These are phyloP conservation scores for Pyrenophora graminea DNA, from an alignment of 2,329 filamentous ascomycete genomes.

Conservation along the genomic window DNA sequence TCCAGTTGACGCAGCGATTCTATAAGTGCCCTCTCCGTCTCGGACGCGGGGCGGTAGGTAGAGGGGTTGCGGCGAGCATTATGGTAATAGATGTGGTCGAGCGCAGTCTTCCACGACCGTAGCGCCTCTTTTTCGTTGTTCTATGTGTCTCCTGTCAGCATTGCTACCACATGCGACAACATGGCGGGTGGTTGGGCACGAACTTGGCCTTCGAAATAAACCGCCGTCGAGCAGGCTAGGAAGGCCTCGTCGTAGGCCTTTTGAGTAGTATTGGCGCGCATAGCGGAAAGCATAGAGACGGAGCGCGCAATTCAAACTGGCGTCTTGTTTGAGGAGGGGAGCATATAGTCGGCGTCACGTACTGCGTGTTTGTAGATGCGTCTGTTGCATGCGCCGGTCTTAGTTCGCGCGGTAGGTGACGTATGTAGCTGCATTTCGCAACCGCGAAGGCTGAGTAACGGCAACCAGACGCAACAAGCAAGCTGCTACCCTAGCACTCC, in stretches of 20 bases:
- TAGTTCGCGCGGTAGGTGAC: conserved; percentile 37
- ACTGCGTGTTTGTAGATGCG: conserved; percentile 24
- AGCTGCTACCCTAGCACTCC: conserved; percentile 7
- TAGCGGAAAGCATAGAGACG: conserved; percentile 28
- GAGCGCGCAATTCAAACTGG: conserved; percentile 10
- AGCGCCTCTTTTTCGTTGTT: conserved; percentile 90
- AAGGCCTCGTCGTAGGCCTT: conserved; percentile 99
- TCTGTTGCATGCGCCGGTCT: conserved; percentile 26
- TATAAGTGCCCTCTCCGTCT: conserved; percentile 81
- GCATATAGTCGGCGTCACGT: conserved; percentile 14
- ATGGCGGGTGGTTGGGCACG: conserved; percentile 21
- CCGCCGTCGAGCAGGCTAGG: conserved; percentile 89
- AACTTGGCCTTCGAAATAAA: conserved; percentile 94
- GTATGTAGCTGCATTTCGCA: conserved; percentile 35
- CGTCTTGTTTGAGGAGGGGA: conserved; percentile 51
- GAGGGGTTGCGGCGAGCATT: conserved; percentile 74
- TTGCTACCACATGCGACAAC: not conserved
- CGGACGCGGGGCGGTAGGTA: conserved; percentile 71
- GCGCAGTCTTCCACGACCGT: conserved; percentile 84
- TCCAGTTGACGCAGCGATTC: conserved; percentile 84
- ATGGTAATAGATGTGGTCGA: conserved; percentile 87
- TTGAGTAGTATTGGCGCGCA: conserved; percentile 73
- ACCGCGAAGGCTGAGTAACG: conserved; percentile 22
- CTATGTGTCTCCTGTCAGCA: conserved; percentile 52
- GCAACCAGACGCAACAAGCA: conserved; percentile 20